phyloP scores from a whole-genome alignment of 2,329 filamentous ascomycete genomes.

The Rhynchosporium agropyri region DNA sequence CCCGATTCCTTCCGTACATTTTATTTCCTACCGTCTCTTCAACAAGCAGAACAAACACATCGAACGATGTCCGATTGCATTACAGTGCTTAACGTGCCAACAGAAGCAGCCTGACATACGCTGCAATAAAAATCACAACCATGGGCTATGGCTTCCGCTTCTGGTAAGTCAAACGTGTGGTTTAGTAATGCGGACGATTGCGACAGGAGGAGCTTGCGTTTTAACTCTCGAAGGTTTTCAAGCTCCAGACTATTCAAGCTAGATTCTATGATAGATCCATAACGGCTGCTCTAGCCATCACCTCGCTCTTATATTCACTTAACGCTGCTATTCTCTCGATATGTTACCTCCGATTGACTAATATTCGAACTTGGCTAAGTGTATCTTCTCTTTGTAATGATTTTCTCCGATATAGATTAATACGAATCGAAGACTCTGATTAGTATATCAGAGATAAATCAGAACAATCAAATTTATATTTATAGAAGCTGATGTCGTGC shows the following conservation, averaged over 20 bases:
- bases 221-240: neutral
- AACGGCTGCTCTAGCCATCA: slow-evolving; percentile 13
- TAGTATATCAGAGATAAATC: no score
- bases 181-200: neutral
- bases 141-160: neutral
- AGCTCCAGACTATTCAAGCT: neutral
- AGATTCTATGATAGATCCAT: neutral
- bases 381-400: no score
- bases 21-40: neutral
- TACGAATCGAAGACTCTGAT: no score
- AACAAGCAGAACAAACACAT: neutral
- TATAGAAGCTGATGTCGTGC: no score
- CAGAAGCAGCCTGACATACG: neutral
- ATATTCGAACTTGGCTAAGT: no score
- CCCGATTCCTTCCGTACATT: neutral
- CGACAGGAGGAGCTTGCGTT: neutral
- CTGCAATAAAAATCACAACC: neutral
- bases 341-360: no score
- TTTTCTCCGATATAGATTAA: no score
- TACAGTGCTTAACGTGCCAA: neutral
- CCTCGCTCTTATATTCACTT: slow-evolving; percentile 20
- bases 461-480: no score
- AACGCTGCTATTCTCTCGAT: slow-evolving; percentile 28
- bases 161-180: neutral
- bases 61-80: neutral